A percentile compares a stretch with the other conserved stretches of the same genome.
Conservation (phyloP, 1,139 yeast species). For the Saccharomyces hybrid region DNA sequence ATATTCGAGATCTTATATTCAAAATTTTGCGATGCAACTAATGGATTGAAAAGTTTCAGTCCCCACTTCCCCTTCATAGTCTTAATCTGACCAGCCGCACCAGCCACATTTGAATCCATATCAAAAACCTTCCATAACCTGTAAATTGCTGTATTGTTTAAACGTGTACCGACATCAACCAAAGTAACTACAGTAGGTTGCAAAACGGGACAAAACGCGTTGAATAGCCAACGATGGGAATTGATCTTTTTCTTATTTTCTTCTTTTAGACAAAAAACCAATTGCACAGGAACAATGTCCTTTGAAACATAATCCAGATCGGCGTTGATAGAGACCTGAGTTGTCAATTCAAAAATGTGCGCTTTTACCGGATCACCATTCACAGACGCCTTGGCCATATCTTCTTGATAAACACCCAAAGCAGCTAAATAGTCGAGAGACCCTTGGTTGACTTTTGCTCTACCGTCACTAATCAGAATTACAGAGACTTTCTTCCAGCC, state of each 20-base stretch:
- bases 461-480: slow-evolving; percentile 84
- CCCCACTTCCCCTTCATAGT: slow-evolving; percentile 90
- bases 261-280: slow-evolving; percentile 83
- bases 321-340: slow-evolving; percentile 80
- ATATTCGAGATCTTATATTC: slow-evolving; percentile 96
- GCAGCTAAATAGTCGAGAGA: slow-evolving; percentile 83
- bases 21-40: slow-evolving; percentile 93
- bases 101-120: slow-evolving; percentile 91
- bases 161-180: slow-evolving; percentile 89
- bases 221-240: slow-evolving; percentile 92
- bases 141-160: slow-evolving; percentile 75
- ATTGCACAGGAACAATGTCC: slow-evolving; percentile 87
- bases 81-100: slow-evolving; percentile 95
- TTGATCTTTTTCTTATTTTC: slow-evolving; percentile 83
- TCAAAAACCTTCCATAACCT: slow-evolving; percentile 97
- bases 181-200: slow-evolving; percentile 83
- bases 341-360: slow-evolving; percentile 88
- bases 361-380: slow-evolving; percentile 87
- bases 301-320: slow-evolving; percentile 76
- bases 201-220: slow-evolving; percentile 82
- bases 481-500: slow-evolving; percentile 96
- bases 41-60: slow-evolving; percentile 71
- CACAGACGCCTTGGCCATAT: slow-evolving; percentile 88
- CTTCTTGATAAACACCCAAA: slow-evolving; percentile 93
- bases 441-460: slow-evolving; percentile 75